phyloP scores from a whole-genome alignment of 2,329 filamentous ascomycete genomes.

The Pseudogymnoascus sp. region DNA sequence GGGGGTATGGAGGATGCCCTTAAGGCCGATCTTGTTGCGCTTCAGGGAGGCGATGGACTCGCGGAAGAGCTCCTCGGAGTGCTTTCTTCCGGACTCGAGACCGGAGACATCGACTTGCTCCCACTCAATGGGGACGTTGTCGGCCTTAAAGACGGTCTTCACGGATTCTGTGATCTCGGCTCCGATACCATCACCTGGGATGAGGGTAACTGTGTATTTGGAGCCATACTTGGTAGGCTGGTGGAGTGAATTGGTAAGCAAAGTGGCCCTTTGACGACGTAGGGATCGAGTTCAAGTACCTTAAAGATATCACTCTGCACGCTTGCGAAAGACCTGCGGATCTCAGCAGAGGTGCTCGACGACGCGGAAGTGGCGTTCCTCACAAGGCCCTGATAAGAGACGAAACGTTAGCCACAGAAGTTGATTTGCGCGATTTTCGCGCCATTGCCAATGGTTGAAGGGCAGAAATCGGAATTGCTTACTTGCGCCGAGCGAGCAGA shows the following conservation, averaged over 20 bases:
- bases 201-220: constrained; percentile 98
- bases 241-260: constrained; percentile 39
- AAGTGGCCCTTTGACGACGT: neutral
- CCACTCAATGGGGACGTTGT: constrained; percentile 98
- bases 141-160: constrained; percentile 99
- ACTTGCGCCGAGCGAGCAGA: constrained; percentile 41
- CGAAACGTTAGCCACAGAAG: constrained; percentile 15
- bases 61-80: constrained; percentile 90
- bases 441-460: constrained; percentile 22
- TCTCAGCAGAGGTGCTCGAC: constrained; percentile 17
- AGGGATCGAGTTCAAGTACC: constrained; percentile 26
- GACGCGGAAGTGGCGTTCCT: constrained; percentile 27
- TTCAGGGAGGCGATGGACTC: constrained; percentile 92
- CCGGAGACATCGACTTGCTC: constrained; percentile 96
- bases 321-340: constrained; percentile 56
- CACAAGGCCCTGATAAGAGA: constrained; percentile 32
- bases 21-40: constrained; percentile 97
- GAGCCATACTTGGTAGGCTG: constrained; percentile 83
- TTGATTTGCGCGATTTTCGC: constrained; percentile 7
- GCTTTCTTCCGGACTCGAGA: constrained; percentile 73
- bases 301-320: constrained; percentile 96
- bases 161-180: constrained; percentile 96
- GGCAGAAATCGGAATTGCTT: constrained; percentile 21
- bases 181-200: constrained; percentile 97
- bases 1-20: constrained; percentile 97